Conservation (phyloP, 495 filamentous ascomycete species). For the Apodospora peruviana region DNA sequence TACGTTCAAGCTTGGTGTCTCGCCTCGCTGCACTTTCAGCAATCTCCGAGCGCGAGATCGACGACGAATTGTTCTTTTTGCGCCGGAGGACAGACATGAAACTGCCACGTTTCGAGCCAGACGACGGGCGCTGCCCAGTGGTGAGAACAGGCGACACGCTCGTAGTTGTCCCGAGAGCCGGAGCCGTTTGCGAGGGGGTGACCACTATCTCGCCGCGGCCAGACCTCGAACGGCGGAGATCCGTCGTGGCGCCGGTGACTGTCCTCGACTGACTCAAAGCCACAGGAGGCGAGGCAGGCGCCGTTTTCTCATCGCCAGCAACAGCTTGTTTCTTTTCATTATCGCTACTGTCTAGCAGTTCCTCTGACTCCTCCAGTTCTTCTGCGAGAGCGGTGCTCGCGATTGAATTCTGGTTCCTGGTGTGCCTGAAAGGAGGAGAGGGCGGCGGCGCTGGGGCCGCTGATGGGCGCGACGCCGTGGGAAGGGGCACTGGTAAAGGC, state of each 20-base stretch:
- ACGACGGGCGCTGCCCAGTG: constrained; percentile 4
- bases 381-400: constrained; percentile 26
- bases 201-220: constrained; percentile 24
- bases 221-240: constrained; percentile 27
- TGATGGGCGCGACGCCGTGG: neutral
- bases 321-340: constrained; percentile 10
- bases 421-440: neutral
- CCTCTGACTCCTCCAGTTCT: constrained; percentile 35
- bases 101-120: constrained; percentile 22
- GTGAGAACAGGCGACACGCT: neutral
- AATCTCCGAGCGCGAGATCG: constrained; percentile 37
- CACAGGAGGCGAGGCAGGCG: neutral
- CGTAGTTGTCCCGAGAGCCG: constrained; percentile 2
- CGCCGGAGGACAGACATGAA: constrained; percentile 42
- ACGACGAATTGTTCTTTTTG: constrained; percentile 36
- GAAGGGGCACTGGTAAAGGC: constrained; percentile 8
- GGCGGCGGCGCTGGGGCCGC: neutral
- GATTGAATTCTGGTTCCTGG: constrained; percentile 13
- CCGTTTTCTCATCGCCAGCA: neutral
- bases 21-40: constrained; percentile 43
- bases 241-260: neutral
- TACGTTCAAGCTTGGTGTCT: constrained; percentile 48
- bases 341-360: constrained; percentile 22
- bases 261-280: neutral
- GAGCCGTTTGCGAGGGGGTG: constrained; percentile 17